Base-by-base conservation (phyloP, 2,329 filamentous ascomycete genomes). In the Ambrosiella xylebori region DNA sequence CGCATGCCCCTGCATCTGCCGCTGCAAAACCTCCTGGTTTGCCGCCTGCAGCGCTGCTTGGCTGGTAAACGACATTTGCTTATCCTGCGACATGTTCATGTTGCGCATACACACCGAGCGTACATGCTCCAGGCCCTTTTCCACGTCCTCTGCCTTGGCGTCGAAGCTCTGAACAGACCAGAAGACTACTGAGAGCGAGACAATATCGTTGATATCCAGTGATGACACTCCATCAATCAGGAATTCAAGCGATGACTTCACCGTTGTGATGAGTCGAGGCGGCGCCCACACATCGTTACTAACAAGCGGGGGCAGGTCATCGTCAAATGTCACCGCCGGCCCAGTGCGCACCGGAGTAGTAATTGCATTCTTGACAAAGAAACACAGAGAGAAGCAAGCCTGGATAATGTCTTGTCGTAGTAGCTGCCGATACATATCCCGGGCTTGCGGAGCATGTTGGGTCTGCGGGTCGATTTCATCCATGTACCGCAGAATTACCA, bases 371-470 rank as follows among this genome's bases (percentile, higher is more conserved):
- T 69, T 70, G 64, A 80, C 76, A 59, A 76, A 80, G 62, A 75
- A 78, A 63, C 77, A 80, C 11, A 80, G 68, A 59, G 76, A 77
- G 50, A 80, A 71, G 2, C 76, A 74, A 0, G 77, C 76, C 64
- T 79, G 76, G 17, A 78, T 68, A 27, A 80, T 74, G 61, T 80
- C 77, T 60, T 73, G 71, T 63, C 75, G 77, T 40, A 80, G 65
- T 9, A 78, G 68, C 54, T 77, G 70, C 59, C 77, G 71, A 57
- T 78, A 76, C 70, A 79, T 75, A 59, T 76, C 74, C 62, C 71
- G 71, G 27, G 77, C 69, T 47, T 74, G 72, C 45, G 70, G 66
- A 56, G 74, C 79, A 52, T 73, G 71, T 1, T 73, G 68, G 4
- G 71, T 68, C 27, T 68, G 64, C 0, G 75, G 73, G 59, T 79